These are phyloP conservation scores for Gastrolobium bilobum DNA, from an alignment of 306 rosid genomes.

Conservation along the genomic window DNA sequence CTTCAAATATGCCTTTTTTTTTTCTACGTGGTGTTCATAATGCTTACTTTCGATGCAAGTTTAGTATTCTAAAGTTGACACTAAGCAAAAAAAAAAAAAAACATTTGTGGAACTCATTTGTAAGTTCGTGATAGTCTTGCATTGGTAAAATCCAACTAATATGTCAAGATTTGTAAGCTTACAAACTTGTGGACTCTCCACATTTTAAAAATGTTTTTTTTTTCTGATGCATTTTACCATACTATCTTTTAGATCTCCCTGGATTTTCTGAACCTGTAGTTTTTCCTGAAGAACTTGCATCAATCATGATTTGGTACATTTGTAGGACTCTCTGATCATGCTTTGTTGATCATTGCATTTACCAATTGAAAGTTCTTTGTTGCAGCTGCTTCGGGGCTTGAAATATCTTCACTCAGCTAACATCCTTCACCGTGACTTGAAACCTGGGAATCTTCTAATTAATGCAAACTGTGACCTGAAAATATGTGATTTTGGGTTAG, in stretches of 20 bases:
- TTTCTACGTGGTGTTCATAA: background rate
- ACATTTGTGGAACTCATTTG: constrained; percentile 1
- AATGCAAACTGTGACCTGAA: constrained; percentile 95
- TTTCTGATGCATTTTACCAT: constrained; percentile 33
- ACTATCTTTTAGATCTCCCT: constrained; percentile 2
- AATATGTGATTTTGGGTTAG: constrained; percentile 96
- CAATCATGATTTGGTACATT: constrained; percentile 24
- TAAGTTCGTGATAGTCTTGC: constrained; percentile 24
- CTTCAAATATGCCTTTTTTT: constrained; percentile 25
- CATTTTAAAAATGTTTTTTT: constrained; percentile 13
- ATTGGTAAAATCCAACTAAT: constrained; percentile 2
- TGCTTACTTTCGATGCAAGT: constrained; percentile 2
- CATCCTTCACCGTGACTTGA: constrained; percentile 94
- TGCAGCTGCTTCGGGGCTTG: constrained; percentile 93
- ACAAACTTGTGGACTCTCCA: background rate
- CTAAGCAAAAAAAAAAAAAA: background rate
- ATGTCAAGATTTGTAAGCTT: background rate
- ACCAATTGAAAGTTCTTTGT: constrained; percentile 42
- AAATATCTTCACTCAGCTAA: constrained; percentile 96
- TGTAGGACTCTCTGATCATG: constrained; percentile 29
- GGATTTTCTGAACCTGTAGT: constrained; percentile 1
- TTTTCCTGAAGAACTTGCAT: constrained; percentile 8
- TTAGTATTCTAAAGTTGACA: constrained; percentile 35
- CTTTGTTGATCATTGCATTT: constrained; percentile 43
- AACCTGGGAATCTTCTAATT: constrained; percentile 94